Base-by-base conservation (phyloP, 768 basidiomycete genomes). In the Strobilomyces echinocephalus region DNA sequence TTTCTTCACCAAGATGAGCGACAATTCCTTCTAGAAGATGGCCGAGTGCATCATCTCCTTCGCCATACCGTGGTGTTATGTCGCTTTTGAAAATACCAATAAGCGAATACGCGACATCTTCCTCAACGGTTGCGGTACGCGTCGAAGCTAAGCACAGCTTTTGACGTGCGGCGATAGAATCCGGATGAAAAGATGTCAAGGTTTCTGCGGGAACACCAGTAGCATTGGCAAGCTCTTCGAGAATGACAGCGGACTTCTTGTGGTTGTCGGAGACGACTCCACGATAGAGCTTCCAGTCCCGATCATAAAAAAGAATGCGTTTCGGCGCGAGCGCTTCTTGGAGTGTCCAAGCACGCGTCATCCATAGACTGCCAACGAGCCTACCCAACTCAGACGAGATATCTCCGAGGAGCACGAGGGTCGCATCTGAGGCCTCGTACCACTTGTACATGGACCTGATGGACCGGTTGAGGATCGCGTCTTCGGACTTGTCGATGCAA, bases 381-480 rank as follows among this genome's bases (percentile, higher is more conserved):
- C 30, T 38, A 16, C 48, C 28, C 1, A 49, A 1, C 18, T 40
- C 48, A 15, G 30, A 40, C 7, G 48, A 31, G 12, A 40, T 26
- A 16, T 49, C 24, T 24, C 24, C 48, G 16, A 49, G 48, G 5
- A 15, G 31, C 8, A 49, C 39, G 18, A 49, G 30, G 1, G 48
- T 44, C 4, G 43, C 43, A 28, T 31, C 28, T 16, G 43, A 30
- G 18, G 15, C 28, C 30, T 44, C 28, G 16, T 44, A 49, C 39
- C 48, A 49, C 16, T 31, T 49, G 48, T 49, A 49, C 48, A 49
- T 49, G n/a, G 39, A 40, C 14, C 26, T 40, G 9, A 49, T 38
- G 5, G 48, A 49, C 3, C 39, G 48, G 16, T 20, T 31, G 18
- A 49, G 30, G 8, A 31, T 16, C 38, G 48, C 39, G 11, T 40